Percentiles rank a stretch among this genome's conserved stretches.
These are phyloP conservation scores for Skeletonema menzelii DNA, from an alignment of 108 stramenopile species.

Conservation along the genomic window DNA sequence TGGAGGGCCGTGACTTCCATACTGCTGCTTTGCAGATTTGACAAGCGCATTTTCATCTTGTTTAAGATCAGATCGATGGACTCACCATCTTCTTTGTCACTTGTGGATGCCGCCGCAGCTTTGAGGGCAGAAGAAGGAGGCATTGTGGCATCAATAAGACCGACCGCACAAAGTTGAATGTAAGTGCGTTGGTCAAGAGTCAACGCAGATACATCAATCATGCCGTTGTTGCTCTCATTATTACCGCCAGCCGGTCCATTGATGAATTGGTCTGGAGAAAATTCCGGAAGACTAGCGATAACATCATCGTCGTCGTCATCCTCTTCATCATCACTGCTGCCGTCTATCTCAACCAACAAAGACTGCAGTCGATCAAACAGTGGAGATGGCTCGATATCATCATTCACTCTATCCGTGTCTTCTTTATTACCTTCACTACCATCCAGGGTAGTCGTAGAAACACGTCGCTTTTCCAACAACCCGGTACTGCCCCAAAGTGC, in stretches of 20 bases:
- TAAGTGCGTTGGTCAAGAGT: constrained; percentile 46
- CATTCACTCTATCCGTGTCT: background rate
- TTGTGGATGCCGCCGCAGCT: background rate
- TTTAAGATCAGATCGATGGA: constrained; percentile 19
- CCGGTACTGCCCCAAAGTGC: constrained; percentile 7
- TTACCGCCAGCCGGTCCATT: constrained; percentile 8
- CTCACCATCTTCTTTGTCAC: constrained; percentile 35
- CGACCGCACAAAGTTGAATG: constrained; percentile 38
- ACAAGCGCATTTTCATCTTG: constrained; percentile 20
- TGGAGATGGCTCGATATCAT: constrained; percentile 23
- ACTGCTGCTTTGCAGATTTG: constrained; percentile 12
- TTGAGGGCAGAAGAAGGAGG: constrained; percentile 7
- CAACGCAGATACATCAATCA: constrained; percentile 36
- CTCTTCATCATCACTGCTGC: constrained; percentile 26
- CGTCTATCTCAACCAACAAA: constrained; percentile 61
- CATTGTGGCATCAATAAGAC: constrained; percentile 21
- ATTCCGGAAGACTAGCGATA: constrained; percentile 16
- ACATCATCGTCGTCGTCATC: constrained; percentile 17
- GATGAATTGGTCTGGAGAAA: constrained; percentile 27
- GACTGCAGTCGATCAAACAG: constrained; percentile 67
- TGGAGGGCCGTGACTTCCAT: background rate
- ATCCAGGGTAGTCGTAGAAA: background rate
- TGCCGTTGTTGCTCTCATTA: background rate
- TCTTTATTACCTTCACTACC: background rate
- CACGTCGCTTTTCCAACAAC: constrained; percentile 2